Conservation (phyloP, 2,329 filamentous ascomycete genomes). For the Myrmaecium sp. region DNA sequence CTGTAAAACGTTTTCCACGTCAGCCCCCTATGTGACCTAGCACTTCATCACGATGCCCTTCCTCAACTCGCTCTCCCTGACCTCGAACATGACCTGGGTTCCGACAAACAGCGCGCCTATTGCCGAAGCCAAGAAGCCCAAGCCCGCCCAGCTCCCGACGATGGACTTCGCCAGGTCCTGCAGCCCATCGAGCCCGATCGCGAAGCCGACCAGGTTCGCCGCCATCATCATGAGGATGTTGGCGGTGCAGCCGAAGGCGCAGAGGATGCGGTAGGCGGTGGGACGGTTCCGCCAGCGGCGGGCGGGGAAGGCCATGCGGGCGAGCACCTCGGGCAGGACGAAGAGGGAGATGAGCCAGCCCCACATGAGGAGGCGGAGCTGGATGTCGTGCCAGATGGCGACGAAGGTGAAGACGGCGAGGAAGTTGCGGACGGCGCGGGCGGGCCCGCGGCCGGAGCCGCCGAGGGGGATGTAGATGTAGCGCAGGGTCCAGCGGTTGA, state of each 20-base stretch:
- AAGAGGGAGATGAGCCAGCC: constrained; percentile 93
- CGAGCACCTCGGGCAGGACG: constrained; percentile 74
- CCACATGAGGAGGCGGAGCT: constrained; percentile 81
- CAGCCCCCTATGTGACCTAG: too few species aligned
- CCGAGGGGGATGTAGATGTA: constrained; percentile 91
- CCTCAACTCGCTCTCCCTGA: constrained; percentile 68
- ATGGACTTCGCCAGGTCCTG: constrained; percentile 61
- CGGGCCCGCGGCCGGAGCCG: constrained; percentile 32
- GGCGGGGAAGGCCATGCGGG: constrained; percentile 53
- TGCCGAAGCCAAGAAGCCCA: constrained; percentile 54
- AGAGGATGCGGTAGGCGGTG: constrained; percentile 61
- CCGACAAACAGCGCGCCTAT: constrained; percentile 67
- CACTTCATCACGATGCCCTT: constrained; percentile 73
- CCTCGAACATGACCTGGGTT: constrained; percentile 91
- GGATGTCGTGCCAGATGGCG: constrained; percentile 94
- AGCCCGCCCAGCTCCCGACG: constrained; percentile 56
- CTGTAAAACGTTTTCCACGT: neutral
- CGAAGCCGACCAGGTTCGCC: constrained; percentile 90
- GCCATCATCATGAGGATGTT: constrained; percentile 93
- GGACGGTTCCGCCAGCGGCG: constrained; percentile 53
- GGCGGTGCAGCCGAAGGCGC: constrained; percentile 60
- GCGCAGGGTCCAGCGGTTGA: constrained; percentile 84
- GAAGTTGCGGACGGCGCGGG: constrained; percentile 54
- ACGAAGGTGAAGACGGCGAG: constrained; percentile 88
- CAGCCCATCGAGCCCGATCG: constrained; percentile 76